Percentiles rank a stretch among this genome's conserved stretches.
phyloP scores from a whole-genome alignment of 2,329 filamentous ascomycete genomes.

The Aspergillus neoniger region DNA sequence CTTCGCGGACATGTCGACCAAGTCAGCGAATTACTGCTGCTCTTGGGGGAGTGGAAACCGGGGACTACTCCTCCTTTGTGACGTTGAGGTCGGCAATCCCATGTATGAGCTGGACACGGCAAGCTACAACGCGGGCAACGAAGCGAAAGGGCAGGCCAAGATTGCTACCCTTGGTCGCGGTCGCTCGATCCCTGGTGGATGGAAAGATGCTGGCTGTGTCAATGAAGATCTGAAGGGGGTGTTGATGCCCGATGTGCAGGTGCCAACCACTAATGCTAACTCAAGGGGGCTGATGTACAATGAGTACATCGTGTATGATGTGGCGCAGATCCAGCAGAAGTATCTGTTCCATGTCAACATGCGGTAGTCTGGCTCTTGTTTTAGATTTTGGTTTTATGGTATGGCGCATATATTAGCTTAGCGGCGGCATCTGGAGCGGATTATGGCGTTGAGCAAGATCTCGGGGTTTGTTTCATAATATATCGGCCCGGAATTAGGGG shows the following conservation, averaged over 20 bases:
- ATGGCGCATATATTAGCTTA: no score
- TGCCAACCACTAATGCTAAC: not conserved
- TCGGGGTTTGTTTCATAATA: no score
- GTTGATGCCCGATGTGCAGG: constrained; percentile 55
- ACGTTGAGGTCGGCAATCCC: constrained; percentile 77
- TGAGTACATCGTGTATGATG: constrained; percentile 54
- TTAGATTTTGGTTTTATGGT: no score
- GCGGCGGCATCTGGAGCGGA: no score
- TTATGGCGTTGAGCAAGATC: no score
- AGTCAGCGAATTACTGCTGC: constrained; percentile 77
- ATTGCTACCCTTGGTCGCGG: constrained; percentile 73
- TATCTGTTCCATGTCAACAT: constrained; percentile 50
- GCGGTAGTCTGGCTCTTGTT: constrained; percentile 17
- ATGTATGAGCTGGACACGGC: constrained; percentile 64
- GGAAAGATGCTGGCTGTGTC: constrained; percentile 74
- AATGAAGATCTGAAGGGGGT: constrained; percentile 67
- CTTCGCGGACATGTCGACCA: constrained; percentile 80
- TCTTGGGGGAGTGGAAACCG: constrained; percentile 63
- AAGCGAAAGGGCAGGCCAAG: constrained; percentile 61
- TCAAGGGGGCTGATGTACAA: constrained; percentile 36
- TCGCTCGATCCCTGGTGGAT: constrained; percentile 61
- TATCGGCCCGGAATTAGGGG: no score
- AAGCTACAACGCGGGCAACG: constrained; percentile 64
- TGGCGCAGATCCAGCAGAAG: constrained; percentile 49
- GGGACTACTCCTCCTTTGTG: constrained; percentile 77